Evolutionary conservation across 331 rosid species (phyloP).

Genomic region (Acacia concinna): DNA sequence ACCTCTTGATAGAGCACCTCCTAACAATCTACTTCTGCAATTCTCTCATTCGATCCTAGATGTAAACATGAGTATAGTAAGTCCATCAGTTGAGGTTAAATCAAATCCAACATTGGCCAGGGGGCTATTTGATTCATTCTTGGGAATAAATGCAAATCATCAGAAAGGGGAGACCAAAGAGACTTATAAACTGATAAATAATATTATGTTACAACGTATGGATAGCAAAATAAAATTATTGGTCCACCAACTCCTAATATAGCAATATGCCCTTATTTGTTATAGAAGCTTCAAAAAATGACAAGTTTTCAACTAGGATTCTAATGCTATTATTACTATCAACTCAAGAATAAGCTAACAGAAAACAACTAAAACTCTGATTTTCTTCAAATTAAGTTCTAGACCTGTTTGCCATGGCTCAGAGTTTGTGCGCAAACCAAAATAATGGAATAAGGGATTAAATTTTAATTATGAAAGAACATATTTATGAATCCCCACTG

Average conservation of each 20-base stretch:
- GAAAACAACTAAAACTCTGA: not conserved
- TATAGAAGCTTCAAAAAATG: not conserved
- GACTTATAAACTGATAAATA: not conserved
- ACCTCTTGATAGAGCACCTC: constrained; percentile 33
- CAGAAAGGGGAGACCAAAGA: not conserved
- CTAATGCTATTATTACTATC: not conserved
- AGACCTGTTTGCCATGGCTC: not conserved
- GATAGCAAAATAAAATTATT: not conserved
- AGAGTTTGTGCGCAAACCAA: not conserved
- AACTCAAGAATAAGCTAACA: not conserved
- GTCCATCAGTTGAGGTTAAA: not conserved
- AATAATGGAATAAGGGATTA: not conserved
- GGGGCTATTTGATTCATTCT: too few species aligned
- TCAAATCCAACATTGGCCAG: not conserved
- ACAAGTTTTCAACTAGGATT: not conserved
- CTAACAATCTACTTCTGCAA: constrained; percentile 21
- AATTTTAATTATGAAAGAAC: not conserved
- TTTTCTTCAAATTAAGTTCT: not conserved
- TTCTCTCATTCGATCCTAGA: constrained; percentile 14
- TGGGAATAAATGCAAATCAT: too few species aligned
- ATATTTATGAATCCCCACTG: not conserved
- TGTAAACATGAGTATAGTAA: not conserved
- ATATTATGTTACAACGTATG: too few species aligned
- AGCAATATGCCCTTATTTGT: not conserved
- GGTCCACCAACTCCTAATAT: not conserved